Conservation (phyloP, 2,329 filamentous ascomycete species). For the Aspergillus tubingensis region DNA sequence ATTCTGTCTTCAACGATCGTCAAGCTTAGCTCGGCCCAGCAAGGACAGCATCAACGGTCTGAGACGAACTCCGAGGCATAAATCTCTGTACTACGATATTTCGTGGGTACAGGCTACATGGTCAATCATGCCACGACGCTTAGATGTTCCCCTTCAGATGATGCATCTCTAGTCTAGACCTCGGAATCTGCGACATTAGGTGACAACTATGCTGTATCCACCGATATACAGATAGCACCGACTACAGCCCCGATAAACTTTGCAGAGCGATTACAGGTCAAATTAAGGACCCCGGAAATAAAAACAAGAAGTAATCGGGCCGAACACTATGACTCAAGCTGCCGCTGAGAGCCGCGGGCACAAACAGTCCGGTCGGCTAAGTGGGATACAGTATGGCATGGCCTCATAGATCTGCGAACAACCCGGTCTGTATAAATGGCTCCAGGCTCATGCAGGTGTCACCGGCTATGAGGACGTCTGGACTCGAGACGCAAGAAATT, state of each 20-base stretch:
- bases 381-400: constrained; percentile 13
- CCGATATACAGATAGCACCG: background rate
- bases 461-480: constrained; percentile 4
- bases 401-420: constrained; percentile 9
- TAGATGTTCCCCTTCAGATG: background rate
- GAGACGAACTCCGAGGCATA: background rate
- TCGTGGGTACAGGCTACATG: background rate
- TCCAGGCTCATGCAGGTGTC: constrained; percentile 18
- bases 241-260: background rate
- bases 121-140: too few species aligned
- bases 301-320: constrained; percentile 3
- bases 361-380: background rate
- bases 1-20: background rate
- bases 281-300: background rate
- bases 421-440: constrained; percentile 10
- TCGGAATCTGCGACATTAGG: background rate
- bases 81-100: background rate
- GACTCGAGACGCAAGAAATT: constrained; percentile 14
- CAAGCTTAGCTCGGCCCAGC: background rate
- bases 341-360: background rate
- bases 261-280: background rate
- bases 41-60: background rate
- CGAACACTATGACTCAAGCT: background rate
- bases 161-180: background rate
- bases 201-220: constrained; percentile 1